Percentiles rank a stretch among this genome's conserved stretches.
Evolutionary conservation across 2,329 filamentous ascomycete species (phyloP).

Genomic region (Gnomoniopsis sp.): DNA sequence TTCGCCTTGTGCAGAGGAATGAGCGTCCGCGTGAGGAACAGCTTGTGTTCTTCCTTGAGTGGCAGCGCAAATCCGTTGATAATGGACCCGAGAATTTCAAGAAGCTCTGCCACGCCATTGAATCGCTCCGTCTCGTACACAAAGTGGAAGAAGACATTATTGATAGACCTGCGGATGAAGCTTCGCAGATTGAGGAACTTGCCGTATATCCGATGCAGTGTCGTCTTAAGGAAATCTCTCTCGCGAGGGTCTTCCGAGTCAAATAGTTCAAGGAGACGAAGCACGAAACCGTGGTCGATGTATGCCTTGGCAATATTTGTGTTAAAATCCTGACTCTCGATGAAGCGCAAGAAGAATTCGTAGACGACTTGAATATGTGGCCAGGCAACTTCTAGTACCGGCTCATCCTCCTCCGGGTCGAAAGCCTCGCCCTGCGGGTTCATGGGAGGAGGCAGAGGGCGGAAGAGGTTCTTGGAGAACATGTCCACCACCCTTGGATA

Average conservation of each 20-base stretch:
- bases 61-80: slow-evolving; percentile 98
- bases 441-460: slow-evolving; percentile 93
- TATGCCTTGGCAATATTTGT: slow-evolving; percentile 99
- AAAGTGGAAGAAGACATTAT: slow-evolving; percentile 99
- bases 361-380: slow-evolving; percentile 99
- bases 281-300: slow-evolving; percentile 96
- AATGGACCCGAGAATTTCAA: slow-evolving; percentile 96
- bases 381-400: slow-evolving; percentile 96
- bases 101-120: slow-evolving; percentile 93
- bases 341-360: slow-evolving; percentile 98
- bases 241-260: slow-evolving; percentile 97
- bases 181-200: slow-evolving; percentile 98
- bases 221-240: slow-evolving; percentile 96
- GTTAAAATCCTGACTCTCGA: slow-evolving; percentile 99
- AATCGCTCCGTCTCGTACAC: slow-evolving; percentile 98
- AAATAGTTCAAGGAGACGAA: slow-evolving; percentile 95
- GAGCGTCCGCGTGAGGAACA: slow-evolving; percentile 90
- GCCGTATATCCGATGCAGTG: slow-evolving; percentile 94
- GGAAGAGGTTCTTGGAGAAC: slow-evolving; percentile 98
- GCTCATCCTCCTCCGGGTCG: slow-evolving; percentile 97
- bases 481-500: slow-evolving; percentile 98
- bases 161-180: slow-evolving; percentile 96
- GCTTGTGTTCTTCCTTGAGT: slow-evolving; percentile 97
- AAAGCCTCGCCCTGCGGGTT: slow-evolving; percentile 98
- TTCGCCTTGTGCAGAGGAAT: slow-evolving; percentile 97